A percentile compares a stretch with the other conserved stretches of the same genome.
Evolutionary conservation across 1,284 basidiomycete species (phyloP).

Genomic region (Tylopilus orsonianus): DNA sequence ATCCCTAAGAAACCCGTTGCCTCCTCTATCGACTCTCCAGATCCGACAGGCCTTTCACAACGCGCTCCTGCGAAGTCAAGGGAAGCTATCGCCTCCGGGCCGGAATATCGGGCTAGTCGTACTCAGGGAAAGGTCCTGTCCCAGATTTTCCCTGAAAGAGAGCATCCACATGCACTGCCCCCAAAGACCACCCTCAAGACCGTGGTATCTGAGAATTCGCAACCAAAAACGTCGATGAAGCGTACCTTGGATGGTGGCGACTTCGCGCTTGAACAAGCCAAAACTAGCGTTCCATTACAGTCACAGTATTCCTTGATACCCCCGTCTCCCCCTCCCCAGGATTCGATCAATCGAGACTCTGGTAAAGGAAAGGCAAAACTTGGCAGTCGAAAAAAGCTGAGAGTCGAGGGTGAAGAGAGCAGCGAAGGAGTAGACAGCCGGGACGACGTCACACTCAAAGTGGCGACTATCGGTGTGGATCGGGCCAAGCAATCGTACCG

Average conservation of each 20-base stretch:
- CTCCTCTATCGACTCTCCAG: not conserved
- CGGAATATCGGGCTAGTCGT: constrained; percentile 1
- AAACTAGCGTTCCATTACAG: not conserved
- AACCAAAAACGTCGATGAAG: constrained; percentile 21
- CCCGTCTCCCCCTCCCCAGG: constrained; percentile 61
- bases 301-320: constrained; percentile 42
- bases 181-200: not conserved
- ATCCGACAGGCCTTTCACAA: not conserved
- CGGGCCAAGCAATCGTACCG: constrained; percentile 11
- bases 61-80: constrained; percentile 3
- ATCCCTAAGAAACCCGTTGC: constrained; percentile 15
- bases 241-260: constrained; percentile 18
- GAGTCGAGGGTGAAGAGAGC: constrained; percentile 35
- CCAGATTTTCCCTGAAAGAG: constrained; percentile 17
- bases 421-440: constrained; percentile 35
- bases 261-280: not conserved
- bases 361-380: constrained; percentile 43
- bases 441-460: constrained; percentile 25
- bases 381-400: constrained; percentile 42
- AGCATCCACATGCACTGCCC: not conserved
- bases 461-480: constrained; percentile 16
- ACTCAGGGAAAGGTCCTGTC: constrained; percentile 6
- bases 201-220: constrained; percentile 1
- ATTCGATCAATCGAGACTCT: constrained; percentile 29
- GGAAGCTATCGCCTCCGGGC: constrained; percentile 1